These are phyloP conservation scores for Nannochloris sp. DNA, from an alignment of 139 green algal species.

Conservation along the genomic window DNA sequence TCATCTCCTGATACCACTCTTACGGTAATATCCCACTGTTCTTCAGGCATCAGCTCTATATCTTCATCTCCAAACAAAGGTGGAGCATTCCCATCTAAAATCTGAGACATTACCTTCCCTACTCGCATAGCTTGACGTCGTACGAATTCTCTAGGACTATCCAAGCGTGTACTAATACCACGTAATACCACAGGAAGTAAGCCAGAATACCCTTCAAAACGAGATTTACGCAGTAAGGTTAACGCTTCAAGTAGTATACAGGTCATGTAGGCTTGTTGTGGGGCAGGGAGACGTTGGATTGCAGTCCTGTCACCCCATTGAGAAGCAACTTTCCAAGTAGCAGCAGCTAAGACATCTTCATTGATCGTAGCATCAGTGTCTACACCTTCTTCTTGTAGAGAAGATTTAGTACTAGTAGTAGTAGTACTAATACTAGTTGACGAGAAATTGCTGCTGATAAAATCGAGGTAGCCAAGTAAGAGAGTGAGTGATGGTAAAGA, in stretches of 20 bases:
- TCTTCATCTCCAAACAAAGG: conserved; percentile 45
- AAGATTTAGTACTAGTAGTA: no score
- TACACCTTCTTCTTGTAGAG: background rate
- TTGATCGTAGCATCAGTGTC: background rate
- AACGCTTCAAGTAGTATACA: conserved; percentile 8
- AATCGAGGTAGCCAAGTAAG: conserved; percentile 13
- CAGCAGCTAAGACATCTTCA: conserved; percentile 9
- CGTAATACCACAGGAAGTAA: conserved; percentile 34
- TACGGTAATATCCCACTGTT: conserved; percentile 36
- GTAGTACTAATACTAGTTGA: background rate
- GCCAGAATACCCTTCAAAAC: background rate
- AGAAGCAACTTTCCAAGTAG: conserved; percentile 12
- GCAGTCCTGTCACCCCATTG: conserved; percentile 32
- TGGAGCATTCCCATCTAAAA: conserved; percentile 33
- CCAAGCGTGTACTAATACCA: conserved; percentile 46
- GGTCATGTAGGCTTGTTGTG: conserved; percentile 50
- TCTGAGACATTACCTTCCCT: conserved; percentile 34
- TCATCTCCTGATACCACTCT: background rate
- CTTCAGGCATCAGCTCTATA: conserved; percentile 32
- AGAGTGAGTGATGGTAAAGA: background rate
- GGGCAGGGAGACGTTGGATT: conserved; percentile 19
- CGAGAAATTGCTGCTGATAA: background rate
- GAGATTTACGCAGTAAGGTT: background rate
- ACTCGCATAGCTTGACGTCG: conserved; percentile 53
- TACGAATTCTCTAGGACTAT: conserved; percentile 27